Evolutionary conservation across 495 filamentous ascomycete species (phyloP).

Genomic region (Hypomontagnella monticulosa): DNA sequence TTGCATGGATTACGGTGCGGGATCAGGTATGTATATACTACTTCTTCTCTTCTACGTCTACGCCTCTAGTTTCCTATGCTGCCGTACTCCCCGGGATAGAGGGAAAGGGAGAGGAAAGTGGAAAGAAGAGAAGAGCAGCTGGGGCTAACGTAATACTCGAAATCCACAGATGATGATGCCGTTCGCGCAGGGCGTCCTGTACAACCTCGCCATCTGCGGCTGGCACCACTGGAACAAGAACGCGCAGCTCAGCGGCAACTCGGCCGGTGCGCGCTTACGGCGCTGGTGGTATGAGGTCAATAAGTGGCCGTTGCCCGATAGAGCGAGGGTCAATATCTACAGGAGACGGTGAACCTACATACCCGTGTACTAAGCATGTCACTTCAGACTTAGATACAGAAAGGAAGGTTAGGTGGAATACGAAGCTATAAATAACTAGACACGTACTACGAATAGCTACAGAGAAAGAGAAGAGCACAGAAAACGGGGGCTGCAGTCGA

Average conservation of each 20-base stretch:
- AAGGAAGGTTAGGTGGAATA: too few species aligned
- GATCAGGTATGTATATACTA: slow-evolving; percentile 74
- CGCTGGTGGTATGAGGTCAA: slow-evolving; percentile 94
- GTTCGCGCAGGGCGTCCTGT: slow-evolving; percentile 83
- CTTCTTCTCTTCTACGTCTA: not conserved
- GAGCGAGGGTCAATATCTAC: not conserved
- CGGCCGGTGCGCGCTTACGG: slow-evolving; percentile 73
- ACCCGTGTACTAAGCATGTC: too few species aligned
- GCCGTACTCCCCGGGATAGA: not conserved
- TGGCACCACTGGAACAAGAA: slow-evolving; percentile 86
- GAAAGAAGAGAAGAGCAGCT: not conserved
- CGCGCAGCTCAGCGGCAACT: slow-evolving; percentile 73
- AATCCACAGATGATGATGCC: slow-evolving; percentile 75
- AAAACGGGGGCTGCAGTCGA: too few species aligned
- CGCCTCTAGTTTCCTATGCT: too few species aligned
- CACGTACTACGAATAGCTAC: too few species aligned
- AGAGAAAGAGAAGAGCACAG: too few species aligned
- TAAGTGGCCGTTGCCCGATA: slow-evolving; percentile 71
- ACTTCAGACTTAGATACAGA: too few species aligned
- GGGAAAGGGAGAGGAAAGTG: not conserved
- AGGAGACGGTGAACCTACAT: too few species aligned
- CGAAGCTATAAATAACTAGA: too few species aligned
- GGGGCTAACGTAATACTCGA: not conserved
- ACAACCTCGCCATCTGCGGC: slow-evolving; percentile 79
- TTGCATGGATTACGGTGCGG: slow-evolving; percentile 83